These are phyloP conservation scores for Cymbopogon flexuosus DNA, from an alignment of 202 grass and related monocot genomes.

Conservation along the genomic window DNA sequence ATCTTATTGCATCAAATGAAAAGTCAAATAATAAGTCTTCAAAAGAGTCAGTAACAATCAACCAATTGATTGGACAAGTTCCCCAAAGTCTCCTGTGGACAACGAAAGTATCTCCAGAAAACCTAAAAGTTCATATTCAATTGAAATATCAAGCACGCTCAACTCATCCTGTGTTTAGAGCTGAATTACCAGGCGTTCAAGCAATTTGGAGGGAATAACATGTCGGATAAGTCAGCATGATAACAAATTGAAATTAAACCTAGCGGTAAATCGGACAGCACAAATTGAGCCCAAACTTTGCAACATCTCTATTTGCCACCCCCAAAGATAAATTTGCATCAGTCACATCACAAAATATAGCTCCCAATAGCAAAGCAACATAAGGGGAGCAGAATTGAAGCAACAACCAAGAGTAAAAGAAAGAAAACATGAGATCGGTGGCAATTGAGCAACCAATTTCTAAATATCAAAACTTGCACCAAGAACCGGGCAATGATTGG, in stretches of 20 bases:
- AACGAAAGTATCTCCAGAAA: background rate
- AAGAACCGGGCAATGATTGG: background rate
- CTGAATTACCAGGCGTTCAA: background rate
- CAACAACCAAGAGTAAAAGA: background rate
- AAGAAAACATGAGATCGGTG: background rate
- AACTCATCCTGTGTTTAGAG: background rate
- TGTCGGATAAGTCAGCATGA: background rate
- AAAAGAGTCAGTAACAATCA: background rate
- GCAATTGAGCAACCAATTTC: background rate
- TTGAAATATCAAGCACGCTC: constrained; percentile 1
- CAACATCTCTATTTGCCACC: background rate
- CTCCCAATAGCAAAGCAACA: background rate
- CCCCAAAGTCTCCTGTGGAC: background rate
- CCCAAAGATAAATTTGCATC: background rate
- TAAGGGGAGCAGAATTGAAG: background rate
- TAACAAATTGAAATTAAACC: background rate
- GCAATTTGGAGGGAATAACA: background rate
- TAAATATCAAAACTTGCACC: background rate
- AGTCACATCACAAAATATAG: background rate
- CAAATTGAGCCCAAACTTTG: background rate
- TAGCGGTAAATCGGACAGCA: background rate
- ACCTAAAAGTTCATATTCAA: background rate
- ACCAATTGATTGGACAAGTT: background rate
- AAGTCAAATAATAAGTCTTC: background rate
- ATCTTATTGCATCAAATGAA: background rate